phyloP scores from a whole-genome alignment of 2,329 filamentous ascomycete species.

The Aspergillus tubingensis region DNA sequence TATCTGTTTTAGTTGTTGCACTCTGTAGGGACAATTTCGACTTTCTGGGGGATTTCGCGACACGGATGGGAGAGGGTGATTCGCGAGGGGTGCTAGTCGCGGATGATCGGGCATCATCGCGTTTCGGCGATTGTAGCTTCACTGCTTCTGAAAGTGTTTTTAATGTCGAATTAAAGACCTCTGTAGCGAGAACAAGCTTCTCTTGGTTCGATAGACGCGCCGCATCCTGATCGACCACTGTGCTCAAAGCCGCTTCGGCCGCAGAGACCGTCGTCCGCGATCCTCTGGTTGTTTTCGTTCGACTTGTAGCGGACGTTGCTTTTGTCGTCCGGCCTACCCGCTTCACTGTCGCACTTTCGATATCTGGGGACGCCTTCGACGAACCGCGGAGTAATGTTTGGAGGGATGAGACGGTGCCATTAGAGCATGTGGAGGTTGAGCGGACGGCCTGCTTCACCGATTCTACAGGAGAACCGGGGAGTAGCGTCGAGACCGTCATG shows the following conservation, averaged over 20 bases:
- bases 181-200: conserved; percentile 46
- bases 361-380: conserved; percentile 25
- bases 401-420: conserved; percentile 42
- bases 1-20: conserved; percentile 15
- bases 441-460: conserved; percentile 58
- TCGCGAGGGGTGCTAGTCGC: conserved; percentile 23
- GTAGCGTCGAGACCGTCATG: conserved; percentile 39
- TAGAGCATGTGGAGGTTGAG: conserved; percentile 57
- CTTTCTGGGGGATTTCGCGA: conserved; percentile 27
- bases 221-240: conserved; percentile 28
- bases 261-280: conserved; percentile 27
- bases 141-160: conserved; percentile 46
- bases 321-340: conserved; percentile 29
- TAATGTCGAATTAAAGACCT: conserved; percentile 48
- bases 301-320: conserved; percentile 21
- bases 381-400: conserved; percentile 40
- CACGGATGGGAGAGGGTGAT: conserved; percentile 33
- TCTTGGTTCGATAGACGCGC: conserved; percentile 38
- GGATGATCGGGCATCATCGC: conserved; percentile 16
- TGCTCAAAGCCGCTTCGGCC: conserved; percentile 30
- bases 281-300: conserved; percentile 29
- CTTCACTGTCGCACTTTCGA: conserved; percentile 22
- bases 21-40: conserved; percentile 16
- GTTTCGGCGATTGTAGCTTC: conserved; percentile 32
- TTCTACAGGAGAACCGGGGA: conserved; percentile 35